Percentiles rank a stretch among this genome's conserved stretches.
Conservation (phyloP, 495 filamentous ascomycete species). For the Halenospora varia region DNA sequence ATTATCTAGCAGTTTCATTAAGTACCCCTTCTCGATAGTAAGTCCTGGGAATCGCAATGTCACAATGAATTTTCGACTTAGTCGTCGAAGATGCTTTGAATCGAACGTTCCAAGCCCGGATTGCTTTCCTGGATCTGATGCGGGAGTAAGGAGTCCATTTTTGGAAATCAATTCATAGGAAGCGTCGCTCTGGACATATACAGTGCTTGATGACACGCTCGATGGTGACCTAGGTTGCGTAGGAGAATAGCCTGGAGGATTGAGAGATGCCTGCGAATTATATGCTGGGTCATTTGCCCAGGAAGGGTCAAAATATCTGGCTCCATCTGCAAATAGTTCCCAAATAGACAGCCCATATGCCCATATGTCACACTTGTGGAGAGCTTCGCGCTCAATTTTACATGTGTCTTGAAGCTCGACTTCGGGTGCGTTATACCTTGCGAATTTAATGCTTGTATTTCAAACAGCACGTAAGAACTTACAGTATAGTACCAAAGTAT, state of each 20-base stretch:
- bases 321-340: slow-evolving; percentile 28
- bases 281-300: slow-evolving; percentile 10
- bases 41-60: slow-evolving; percentile 18
- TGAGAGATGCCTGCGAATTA: slow-evolving; percentile 3
- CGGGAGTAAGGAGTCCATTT: neutral
- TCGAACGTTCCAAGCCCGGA: neutral
- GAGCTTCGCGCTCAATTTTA: slow-evolving; percentile 21
- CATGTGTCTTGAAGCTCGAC: slow-evolving; percentile 24
- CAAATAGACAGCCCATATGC: slow-evolving; percentile 26
- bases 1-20: slow-evolving; percentile 21
- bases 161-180: neutral
- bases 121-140: neutral
- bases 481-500: slow-evolving; percentile 3
- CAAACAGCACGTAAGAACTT: neutral
- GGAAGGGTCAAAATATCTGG: slow-evolving; percentile 25
- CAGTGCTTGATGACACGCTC: neutral
- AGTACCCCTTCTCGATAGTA: slow-evolving; percentile 22
- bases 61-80: slow-evolving; percentile 19
- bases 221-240: neutral
- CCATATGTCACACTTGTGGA: slow-evolving; percentile 32
- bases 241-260: slow-evolving; percentile 2
- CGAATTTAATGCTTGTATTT: slow-evolving; percentile 4
- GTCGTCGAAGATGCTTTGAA: slow-evolving; percentile 11
- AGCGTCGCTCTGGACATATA: neutral
- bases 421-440: slow-evolving; percentile 32